These are phyloP conservation scores for Phytophthora quininea DNA, from an alignment of 352 stramenopile species.

Conservation along the genomic window DNA sequence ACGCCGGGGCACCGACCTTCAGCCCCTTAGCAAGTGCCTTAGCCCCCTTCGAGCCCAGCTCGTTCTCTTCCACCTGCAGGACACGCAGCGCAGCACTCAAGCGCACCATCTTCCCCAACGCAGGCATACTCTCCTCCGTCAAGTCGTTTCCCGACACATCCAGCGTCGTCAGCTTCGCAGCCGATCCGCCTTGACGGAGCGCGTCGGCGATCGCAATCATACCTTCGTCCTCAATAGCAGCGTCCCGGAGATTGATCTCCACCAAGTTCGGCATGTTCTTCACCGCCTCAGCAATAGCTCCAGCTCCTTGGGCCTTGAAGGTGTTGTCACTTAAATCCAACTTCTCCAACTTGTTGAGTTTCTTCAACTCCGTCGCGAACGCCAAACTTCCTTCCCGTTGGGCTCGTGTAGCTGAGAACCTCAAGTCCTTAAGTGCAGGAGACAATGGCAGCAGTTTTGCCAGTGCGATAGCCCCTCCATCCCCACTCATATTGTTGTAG, in stretches of 20 bases:
- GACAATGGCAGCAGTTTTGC: constrained; percentile 89
- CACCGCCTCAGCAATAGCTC: constrained; percentile 88
- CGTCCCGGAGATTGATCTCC: constrained; percentile 92
- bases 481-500: constrained; percentile 98
- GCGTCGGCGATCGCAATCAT: constrained; percentile 83
- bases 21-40: constrained; percentile 76
- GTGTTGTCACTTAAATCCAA: constrained; percentile 96
- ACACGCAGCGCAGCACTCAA: constrained; percentile 67
- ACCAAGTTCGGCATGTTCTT: constrained; percentile 65
- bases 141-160: constrained; percentile 96
- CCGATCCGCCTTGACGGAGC: constrained; percentile 51
- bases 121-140: constrained; percentile 65
- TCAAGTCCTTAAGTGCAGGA: constrained; percentile 86
- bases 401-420: constrained; percentile 94
- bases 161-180: constrained; percentile 62
- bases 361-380: constrained; percentile 83
- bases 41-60: constrained; percentile 89
- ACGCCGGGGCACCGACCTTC: constrained; percentile 41
- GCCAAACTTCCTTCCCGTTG: constrained; percentile 85
- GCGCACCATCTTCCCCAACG: constrained; percentile 52
- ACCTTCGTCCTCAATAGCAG: constrained; percentile 90
- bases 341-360: constrained; percentile 73
- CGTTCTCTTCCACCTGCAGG: constrained; percentile 94
- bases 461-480: constrained; percentile 90
- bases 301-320: constrained; percentile 87